Percentiles rank a stretch among this genome's conserved stretches.
Evolutionary conservation across 2,329 filamentous ascomycete species (phyloP).

Genomic region (Trichoderma sp.): DNA sequence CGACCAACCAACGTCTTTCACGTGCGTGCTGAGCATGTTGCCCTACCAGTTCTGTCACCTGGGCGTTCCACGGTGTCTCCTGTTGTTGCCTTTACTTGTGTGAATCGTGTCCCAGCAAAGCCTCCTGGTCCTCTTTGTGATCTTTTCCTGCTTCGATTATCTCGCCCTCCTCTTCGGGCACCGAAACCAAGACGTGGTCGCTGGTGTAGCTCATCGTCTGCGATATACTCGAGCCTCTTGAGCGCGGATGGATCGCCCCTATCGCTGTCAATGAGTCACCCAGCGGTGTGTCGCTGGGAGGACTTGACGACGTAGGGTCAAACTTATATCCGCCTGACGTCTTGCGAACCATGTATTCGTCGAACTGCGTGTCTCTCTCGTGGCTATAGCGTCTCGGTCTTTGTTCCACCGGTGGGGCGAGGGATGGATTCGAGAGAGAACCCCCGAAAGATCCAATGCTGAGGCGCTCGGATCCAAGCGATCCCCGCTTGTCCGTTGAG

Average conservation of each 20-base stretch:
- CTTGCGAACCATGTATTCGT: slow-evolving; percentile 41
- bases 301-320: slow-evolving; percentile 29
- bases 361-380: slow-evolving; percentile 47
- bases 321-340: slow-evolving; percentile 31
- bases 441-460: slow-evolving; percentile 28
- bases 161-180: slow-evolving; percentile 39
- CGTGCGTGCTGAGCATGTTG: neutral
- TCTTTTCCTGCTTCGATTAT: neutral
- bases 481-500: slow-evolving; percentile 30
- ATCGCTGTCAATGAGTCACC: slow-evolving; percentile 10
- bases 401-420: slow-evolving; percentile 25
- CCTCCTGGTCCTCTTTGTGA: slow-evolving; percentile 15
- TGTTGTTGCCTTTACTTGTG: neutral
- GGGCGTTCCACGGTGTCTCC: neutral
- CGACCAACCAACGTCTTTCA: neutral
- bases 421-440: slow-evolving; percentile 21
- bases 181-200: slow-evolving; percentile 37
- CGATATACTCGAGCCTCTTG: slow-evolving; percentile 28
- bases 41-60: neutral
- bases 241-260: slow-evolving; percentile 22
- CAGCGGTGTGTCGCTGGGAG: neutral
- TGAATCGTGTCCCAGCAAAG: slow-evolving; percentile 3
- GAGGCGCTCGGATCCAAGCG: slow-evolving; percentile 28
- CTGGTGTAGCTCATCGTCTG: slow-evolving; percentile 37
- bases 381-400: slow-evolving; percentile 40